Evolutionary conservation across 2,329 filamentous ascomycete genomes (phyloP).

Genomic region (Nannizziopsis barbatae): DNA sequence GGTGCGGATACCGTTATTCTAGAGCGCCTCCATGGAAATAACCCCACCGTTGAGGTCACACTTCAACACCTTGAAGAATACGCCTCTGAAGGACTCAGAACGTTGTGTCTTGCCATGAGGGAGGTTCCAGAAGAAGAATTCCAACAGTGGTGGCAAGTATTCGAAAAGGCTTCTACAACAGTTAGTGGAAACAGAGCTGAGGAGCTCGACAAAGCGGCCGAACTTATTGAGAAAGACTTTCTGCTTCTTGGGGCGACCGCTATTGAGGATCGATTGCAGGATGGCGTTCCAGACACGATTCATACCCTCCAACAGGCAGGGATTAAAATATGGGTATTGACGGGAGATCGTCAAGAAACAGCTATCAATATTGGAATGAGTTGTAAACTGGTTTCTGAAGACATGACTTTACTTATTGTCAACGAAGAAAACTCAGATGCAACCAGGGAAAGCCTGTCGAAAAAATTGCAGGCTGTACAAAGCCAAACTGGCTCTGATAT

Average conservation of each 20-base stretch:
- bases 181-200: slow-evolving; percentile 86
- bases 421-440: slow-evolving; percentile 75
- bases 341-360: slow-evolving; percentile 93
- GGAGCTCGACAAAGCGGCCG: slow-evolving; percentile 91
- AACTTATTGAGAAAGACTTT: slow-evolving; percentile 87
- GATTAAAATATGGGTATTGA: slow-evolving; percentile 98
- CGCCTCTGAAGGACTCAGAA: slow-evolving; percentile 87
- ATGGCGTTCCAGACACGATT: slow-evolving; percentile 95
- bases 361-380: slow-evolving; percentile 99
- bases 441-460: slow-evolving; percentile 78
- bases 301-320: slow-evolving; percentile 92
- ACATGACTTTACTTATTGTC: slow-evolving; percentile 94
- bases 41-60: slow-evolving; percentile 79
- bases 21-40: slow-evolving; percentile 72
- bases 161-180: slow-evolving; percentile 77
- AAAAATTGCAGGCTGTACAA: slow-evolving; percentile 83
- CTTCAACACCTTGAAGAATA: slow-evolving; percentile 96
- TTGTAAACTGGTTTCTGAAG: slow-evolving; percentile 94
- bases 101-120: slow-evolving; percentile 86
- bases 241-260: slow-evolving; percentile 87
- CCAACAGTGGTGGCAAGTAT: slow-evolving; percentile 74
- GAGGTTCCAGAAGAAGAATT: slow-evolving; percentile 86
- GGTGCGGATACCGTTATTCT: slow-evolving; percentile 96
- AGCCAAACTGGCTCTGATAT: slow-evolving; percentile 64
- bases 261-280: slow-evolving; percentile 92